Evolutionary conservation across 2,329 filamentous ascomycete genomes (phyloP), one percentile per base, ranked within the genome.

Genomic region (Colletotrichum sp.): DNA sequence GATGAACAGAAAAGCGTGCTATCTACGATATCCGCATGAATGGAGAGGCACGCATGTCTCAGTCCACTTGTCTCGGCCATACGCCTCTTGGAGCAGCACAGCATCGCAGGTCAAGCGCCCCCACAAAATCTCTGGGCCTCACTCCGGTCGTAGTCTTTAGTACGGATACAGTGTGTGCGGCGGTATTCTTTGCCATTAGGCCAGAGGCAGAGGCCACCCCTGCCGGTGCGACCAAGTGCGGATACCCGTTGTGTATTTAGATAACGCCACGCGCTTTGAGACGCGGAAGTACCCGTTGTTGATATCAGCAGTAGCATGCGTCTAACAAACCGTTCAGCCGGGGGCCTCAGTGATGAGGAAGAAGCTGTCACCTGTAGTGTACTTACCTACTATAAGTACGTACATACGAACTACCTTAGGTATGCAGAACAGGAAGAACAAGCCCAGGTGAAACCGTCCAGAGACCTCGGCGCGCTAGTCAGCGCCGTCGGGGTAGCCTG

Each of bases 371-470:
- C 38, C 38, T 48, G 38, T 48, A n/a, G 38, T 12, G 38, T n/a
- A 48, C 18, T 48, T n/a, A n/a, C 18, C 38, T 48, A n/a, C 38
- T 48, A 28, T 28, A 28, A 28, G 26, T 28, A 48, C 38, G 8
- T n/a, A 12, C 38, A n/a, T 48, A n/a, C 38, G 38, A n/a, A n/a
- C 3, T 43, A 38, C 14, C 7, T 8, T 26, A 26, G 16, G 7
- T 18, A 43, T n/a, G 26, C 21, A 58, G 24, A 28, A 58, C 13
- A 28, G 55, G 55, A 58, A 58, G 55, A 58, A 58, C 43, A 34
- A 24, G 38, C 26, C 28, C 30, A 36, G 52, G 68, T 74, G 59
- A 74, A 65, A 74, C 67, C 71, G 36, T 71, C 59, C 67, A 71
- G 64, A 68, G 21, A 21, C 48, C 65, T 28, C 59, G 43, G 10